These are phyloP conservation scores for Pythium scleroteichum DNA, from an alignment of 352 stramenopile genomes.

Conservation along the genomic window DNA sequence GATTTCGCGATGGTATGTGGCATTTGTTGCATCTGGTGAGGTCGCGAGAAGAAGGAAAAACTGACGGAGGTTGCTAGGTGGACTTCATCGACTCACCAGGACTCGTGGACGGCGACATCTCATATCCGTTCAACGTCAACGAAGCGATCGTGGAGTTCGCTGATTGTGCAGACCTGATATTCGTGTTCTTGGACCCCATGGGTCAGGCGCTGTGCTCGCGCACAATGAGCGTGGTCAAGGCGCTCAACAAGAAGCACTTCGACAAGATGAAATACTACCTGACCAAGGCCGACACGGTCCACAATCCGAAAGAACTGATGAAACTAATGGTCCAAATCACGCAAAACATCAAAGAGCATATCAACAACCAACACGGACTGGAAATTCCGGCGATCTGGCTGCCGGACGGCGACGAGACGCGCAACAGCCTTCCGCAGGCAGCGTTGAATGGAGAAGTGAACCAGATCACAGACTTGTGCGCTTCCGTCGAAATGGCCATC, in stretches of 20 bases:
- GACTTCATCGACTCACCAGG: slow-evolving; percentile 77
- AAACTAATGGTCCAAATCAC: slow-evolving; percentile 72
- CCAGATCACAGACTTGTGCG: slow-evolving; percentile 45
- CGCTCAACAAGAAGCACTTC: slow-evolving; percentile 50
- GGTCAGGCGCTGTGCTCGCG: slow-evolving; percentile 63
- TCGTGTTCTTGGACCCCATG: slow-evolving; percentile 71
- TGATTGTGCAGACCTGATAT: slow-evolving; percentile 56
- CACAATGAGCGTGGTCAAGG: slow-evolving; percentile 72
- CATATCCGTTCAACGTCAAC: slow-evolving; percentile 72
- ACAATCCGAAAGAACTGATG: slow-evolving; percentile 63
- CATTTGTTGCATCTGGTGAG: neutral
- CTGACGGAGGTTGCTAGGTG: slow-evolving; percentile 24
- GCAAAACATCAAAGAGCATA: slow-evolving; percentile 64
- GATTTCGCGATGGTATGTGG: slow-evolving; percentile 43
- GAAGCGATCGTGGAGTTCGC: slow-evolving; percentile 58
- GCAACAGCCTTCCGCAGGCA: slow-evolving; percentile 11
- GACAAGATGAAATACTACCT: slow-evolving; percentile 69
- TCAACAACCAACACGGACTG: slow-evolving; percentile 66
- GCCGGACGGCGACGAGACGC: slow-evolving; percentile 24
- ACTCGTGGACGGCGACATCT: slow-evolving; percentile 66
- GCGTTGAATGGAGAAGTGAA: slow-evolving; percentile 41
- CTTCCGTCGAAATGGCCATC: slow-evolving; percentile 52
- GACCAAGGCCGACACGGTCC: slow-evolving; percentile 65
- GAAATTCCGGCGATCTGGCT: slow-evolving; percentile 66
- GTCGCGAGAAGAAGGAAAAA: neutral